Evolutionary conservation across 2,329 filamentous ascomycete species (phyloP).

Genomic region (Penicillium sp.): DNA sequence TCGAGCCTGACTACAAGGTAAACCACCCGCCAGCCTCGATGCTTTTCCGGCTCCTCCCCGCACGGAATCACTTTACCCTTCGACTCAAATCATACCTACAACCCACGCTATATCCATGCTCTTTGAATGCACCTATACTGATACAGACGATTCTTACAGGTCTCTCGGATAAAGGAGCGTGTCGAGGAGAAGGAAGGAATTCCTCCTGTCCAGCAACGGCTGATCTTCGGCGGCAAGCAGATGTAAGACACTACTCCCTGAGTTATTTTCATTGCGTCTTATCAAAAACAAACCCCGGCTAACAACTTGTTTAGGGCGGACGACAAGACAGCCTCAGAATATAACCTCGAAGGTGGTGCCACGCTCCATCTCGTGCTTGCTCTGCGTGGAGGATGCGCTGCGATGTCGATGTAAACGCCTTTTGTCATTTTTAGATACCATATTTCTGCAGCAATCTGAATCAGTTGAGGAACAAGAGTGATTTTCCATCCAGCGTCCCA

Average conservation of each 20-base stretch:
- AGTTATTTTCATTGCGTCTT: neutral
- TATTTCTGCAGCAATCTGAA: constrained; percentile 13
- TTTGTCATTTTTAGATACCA: constrained; percentile 20
- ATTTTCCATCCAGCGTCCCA: neutral
- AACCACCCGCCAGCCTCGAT: neutral
- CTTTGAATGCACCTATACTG: neutral
- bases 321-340: constrained; percentile 89
- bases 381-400: constrained; percentile 69
- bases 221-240: constrained; percentile 97
- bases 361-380: constrained; percentile 95
- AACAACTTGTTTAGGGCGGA: constrained; percentile 67
- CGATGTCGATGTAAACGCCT: constrained; percentile 14
- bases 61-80: neutral
- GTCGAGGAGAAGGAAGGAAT: constrained; percentile 99
- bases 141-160: constrained; percentile 51
- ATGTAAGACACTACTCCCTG: constrained; percentile 62
- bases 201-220: constrained; percentile 89
- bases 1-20: constrained; percentile 91
- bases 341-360: constrained; percentile 84
- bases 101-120: neutral
- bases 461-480: constrained; percentile 1
- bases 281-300: neutral
- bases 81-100: neutral
- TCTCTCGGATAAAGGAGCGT: constrained; percentile 95
- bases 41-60: neutral